Conservation (phyloP, 1,284 basidiomycete genomes). For the Microbotryum lychnidis-dioicae region DNA sequence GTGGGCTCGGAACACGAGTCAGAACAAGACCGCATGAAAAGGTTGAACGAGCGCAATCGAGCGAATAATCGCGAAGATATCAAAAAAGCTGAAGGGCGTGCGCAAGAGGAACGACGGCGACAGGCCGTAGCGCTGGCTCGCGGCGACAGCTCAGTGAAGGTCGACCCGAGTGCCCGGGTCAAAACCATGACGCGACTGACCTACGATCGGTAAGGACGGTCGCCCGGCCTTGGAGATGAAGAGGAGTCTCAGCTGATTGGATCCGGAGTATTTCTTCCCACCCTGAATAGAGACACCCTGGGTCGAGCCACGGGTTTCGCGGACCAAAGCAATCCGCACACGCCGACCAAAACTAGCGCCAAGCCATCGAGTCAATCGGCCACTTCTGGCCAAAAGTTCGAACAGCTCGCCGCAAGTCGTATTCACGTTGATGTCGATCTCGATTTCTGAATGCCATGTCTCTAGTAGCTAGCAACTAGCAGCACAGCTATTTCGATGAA, state of each 20-base stretch:
- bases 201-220: constrained; percentile 21
- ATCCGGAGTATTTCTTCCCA: neutral
- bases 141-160: constrained; percentile 43
- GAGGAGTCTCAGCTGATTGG: neutral
- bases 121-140: constrained; percentile 48
- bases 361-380: neutral
- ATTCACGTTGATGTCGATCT: constrained; percentile 30
- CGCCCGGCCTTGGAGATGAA: no score
- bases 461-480: no score
- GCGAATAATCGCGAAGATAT: constrained; percentile 69
- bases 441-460: constrained; percentile 14
- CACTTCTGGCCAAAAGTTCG: constrained; percentile 18
- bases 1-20: constrained; percentile 5
- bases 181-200: constrained; percentile 49
- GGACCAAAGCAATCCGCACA: constrained; percentile 2
- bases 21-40: constrained; percentile 55
- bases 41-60: constrained; percentile 80
- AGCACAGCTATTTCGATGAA: no score
- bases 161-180: constrained; percentile 56
- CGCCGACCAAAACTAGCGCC: constrained; percentile 3
- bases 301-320: constrained; percentile 3
- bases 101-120: constrained; percentile 53
- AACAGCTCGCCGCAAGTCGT: constrained; percentile 15
- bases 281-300: neutral
- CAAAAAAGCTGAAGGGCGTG: constrained; percentile 61